These are phyloP conservation scores for Colletotrichum australisinense DNA, from an alignment of 2,329 filamentous ascomycete species.

Conservation along the genomic window DNA sequence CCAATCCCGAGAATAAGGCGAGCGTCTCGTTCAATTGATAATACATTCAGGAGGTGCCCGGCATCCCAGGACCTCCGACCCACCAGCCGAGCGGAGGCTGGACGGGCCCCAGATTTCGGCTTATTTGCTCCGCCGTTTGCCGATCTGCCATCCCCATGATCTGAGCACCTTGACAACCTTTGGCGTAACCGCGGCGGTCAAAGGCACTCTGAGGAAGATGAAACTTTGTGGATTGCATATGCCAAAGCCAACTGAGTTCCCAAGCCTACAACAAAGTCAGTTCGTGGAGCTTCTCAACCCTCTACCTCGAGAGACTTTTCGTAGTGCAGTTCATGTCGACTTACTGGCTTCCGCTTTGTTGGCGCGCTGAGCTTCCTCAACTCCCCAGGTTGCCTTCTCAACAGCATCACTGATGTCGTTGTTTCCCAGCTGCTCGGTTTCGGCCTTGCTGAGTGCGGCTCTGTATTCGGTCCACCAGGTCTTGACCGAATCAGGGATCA, in stretches of 20 bases:
- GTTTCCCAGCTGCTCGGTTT: conserved; percentile 55
- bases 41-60: conserved; percentile 15
- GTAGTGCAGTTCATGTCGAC: conserved; percentile 50
- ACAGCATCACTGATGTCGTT: conserved; percentile 57
- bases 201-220: conserved; percentile 93
- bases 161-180: conserved; percentile 93
- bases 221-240: conserved; percentile 98
- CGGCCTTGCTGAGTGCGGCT: conserved; percentile 57
- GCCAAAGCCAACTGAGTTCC: conserved; percentile 90
- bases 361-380: conserved; percentile 71
- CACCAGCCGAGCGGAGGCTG: background rate
- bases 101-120: conserved; percentile 1
- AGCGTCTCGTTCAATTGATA: conserved; percentile 15
- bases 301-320: background rate
- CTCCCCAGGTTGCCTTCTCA: conserved; percentile 68
- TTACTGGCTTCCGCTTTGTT: conserved; percentile 79
- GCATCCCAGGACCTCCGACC: conserved; percentile 11
- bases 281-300: conserved; percentile 34
- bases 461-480: conserved; percentile 63
- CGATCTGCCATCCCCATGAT: conserved; percentile 94
- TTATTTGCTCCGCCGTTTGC: conserved; percentile 62
- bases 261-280: conserved; percentile 57
- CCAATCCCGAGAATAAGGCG: conserved; percentile 19
- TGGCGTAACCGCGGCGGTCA: conserved; percentile 90
- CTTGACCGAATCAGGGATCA: conserved; percentile 71